A percentile compares a stretch with the other conserved stretches of the same genome.
Conservation (phyloP, 495 filamentous ascomycete genomes). For the Amphirosellinia nigrospora region DNA sequence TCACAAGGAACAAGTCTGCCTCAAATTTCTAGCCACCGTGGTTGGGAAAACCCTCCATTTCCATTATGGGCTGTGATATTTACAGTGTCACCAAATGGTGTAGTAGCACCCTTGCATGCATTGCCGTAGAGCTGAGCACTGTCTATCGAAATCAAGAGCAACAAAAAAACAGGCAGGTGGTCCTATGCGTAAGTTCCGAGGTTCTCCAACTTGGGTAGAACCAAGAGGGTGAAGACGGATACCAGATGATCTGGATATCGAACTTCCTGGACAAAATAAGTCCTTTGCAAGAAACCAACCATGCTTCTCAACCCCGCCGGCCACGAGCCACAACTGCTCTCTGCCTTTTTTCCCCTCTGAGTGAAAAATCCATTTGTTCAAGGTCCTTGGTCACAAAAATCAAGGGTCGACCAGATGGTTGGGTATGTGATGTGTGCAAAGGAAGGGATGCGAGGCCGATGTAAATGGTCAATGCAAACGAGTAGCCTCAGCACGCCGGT, state of each 20-base stretch:
- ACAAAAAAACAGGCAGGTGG: conserved; percentile 14
- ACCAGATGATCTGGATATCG: conserved; percentile 15
- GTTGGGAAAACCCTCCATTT: conserved; percentile 23
- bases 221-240: conserved; percentile 22
- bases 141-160: conserved; percentile 24
- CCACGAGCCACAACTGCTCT: conserved; percentile 27
- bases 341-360: not conserved
- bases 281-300: conserved; percentile 24
- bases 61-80: conserved; percentile 37
- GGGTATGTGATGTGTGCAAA: conserved; percentile 40
- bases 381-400: not conserved
- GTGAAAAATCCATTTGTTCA: not conserved
- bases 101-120: conserved; percentile 16
- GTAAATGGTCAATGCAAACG: conserved; percentile 36
- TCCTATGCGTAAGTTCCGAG: conserved; percentile 13
- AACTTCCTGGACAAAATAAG: conserved; percentile 25
- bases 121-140: conserved; percentile 18
- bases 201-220: conserved; percentile 24
- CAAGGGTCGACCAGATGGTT: conserved; percentile 31
- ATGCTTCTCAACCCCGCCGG: conserved; percentile 24
- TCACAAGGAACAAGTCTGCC: not conserved
- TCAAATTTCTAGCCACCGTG: not conserved
- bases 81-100: conserved; percentile 36
- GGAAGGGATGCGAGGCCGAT: conserved; percentile 41
- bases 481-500: conserved; percentile 38